Evolutionary conservation across 495 filamentous ascomycete species (phyloP), one percentile per base, ranked within the genome.

Genomic region (Penicillium riverlandense): DNA sequence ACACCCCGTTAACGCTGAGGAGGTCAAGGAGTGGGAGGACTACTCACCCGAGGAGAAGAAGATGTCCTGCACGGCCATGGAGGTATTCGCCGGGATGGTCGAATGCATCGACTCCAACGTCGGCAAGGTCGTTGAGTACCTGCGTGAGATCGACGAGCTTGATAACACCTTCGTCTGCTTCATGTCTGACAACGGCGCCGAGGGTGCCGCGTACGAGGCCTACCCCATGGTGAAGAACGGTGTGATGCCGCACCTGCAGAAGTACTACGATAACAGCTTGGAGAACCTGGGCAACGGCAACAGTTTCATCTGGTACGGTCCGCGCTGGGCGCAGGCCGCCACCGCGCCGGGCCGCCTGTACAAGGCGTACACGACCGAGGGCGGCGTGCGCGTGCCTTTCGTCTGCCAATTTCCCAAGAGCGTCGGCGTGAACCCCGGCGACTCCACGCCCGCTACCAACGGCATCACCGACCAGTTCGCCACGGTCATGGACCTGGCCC

Each of bases 121-220:
- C 14, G 78, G 78, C 31, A 74, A 74, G 44, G 73, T 82, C 2
- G 64, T 80, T 42, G 58, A 74, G 22, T 77, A 80, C 48, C 62
- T 82, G 8, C 61, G 73, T 31, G 57, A 66, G 12, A 80, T 71
- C 16, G 75, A 69, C 41, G 79, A 84, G 52, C 64, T 80, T 1
- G 77, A 83, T 52, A 82, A 83, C 53, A 82, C 80, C 6, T 77
- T 80, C 38, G 68, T 83, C 28, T 70, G 76, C 53, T 82, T 82
- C 64, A 76, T 83, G 72, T 76, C 71, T 30, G 77, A 83, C 54
- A 83, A 83, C 46, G 78, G 79, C n/a, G 79, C 80, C 31, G 79
- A 83, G 46, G 80, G 78, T 14, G 75, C 75, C 22, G 68, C 75
- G 32, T 75, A 80, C 44, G 78, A 83, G 47, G 78, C 78, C 9